These are phyloP conservation scores for Pichia eremophila DNA, from an alignment of 805 yeast genomes.

Conservation along the genomic window DNA sequence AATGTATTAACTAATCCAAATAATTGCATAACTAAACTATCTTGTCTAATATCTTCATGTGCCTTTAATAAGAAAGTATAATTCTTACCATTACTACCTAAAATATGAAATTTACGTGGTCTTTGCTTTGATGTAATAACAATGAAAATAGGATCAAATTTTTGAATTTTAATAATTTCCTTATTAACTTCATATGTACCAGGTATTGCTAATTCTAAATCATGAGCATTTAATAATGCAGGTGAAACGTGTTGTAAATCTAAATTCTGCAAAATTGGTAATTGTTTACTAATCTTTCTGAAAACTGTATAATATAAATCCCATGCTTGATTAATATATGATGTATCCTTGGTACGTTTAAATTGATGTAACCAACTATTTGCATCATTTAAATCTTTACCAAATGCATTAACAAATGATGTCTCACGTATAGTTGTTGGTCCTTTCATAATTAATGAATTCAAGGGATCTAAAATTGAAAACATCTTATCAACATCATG, in stretches of 20 bases:
- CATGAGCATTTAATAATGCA: conserved; percentile 63
- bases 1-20: conserved; percentile 92
- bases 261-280: conserved; percentile 76
- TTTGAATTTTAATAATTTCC: conserved; percentile 60
- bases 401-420: conserved; percentile 87
- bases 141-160: conserved; percentile 73
- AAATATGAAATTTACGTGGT: conserved; percentile 73
- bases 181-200: conserved; percentile 87
- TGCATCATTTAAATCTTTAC: conserved; percentile 87
- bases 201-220: conserved; percentile 84
- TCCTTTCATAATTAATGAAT: conserved; percentile 72
- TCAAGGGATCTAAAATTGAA: conserved; percentile 81
- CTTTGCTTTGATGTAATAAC: conserved; percentile 94
- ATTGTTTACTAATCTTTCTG: conserved; percentile 79
- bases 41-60: conserved; percentile 97
- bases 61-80: conserved; percentile 82
- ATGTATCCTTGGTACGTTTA: conserved; percentile 74
- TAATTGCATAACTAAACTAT: conserved; percentile 93
- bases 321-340: conserved; percentile 95
- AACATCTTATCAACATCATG: conserved; percentile 93
- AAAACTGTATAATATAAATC: conserved; percentile 91
- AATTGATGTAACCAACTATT: conserved; percentile 86
- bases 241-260: conserved; percentile 95
- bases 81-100: conserved; percentile 88
- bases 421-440: conserved; percentile 91